A percentile compares a stretch with the other conserved stretches of the same genome.
These are phyloP conservation scores for Aspergillus cavernicola DNA, from an alignment of 495 filamentous ascomycete genomes.

Conservation along the genomic window DNA sequence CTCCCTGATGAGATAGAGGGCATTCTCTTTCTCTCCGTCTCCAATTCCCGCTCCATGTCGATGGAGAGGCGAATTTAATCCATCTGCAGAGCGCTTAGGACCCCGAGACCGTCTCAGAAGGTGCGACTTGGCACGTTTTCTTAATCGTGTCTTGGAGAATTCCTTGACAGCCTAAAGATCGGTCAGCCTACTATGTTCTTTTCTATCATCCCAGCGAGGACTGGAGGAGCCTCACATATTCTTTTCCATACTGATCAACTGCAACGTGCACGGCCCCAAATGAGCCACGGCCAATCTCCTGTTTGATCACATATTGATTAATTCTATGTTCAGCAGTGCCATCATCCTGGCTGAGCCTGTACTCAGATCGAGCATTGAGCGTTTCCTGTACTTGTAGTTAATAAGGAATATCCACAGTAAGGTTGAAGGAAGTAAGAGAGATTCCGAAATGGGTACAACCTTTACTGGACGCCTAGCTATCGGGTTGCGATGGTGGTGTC, in stretches of 20 bases:
- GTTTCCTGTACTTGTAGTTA: constrained; percentile 62
- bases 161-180: constrained; percentile 81
- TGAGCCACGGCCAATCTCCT: constrained; percentile 93
- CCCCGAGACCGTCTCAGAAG: constrained; percentile 69
- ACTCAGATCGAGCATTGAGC: constrained; percentile 82
- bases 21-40: constrained; percentile 63
- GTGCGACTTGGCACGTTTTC: constrained; percentile 91
- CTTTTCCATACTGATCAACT: constrained; percentile 81
- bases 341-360: constrained; percentile 80
- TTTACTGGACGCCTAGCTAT: constrained; percentile 71
- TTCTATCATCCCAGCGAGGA: neutral
- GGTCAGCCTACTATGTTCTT: neutral
- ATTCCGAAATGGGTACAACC: too few relatives aligned
- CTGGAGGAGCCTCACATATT: constrained; percentile 73
- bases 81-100: constrained; percentile 49
- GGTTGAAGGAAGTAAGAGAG: too few relatives aligned
- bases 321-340: constrained; percentile 74
- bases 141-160: constrained; percentile 88
- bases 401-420: too few relatives aligned
- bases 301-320: constrained; percentile 91
- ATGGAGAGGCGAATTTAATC: constrained; percentile 63
- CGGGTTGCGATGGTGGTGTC: constrained; percentile 71
- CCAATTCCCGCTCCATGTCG: constrained; percentile 43
- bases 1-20: constrained; percentile 85
- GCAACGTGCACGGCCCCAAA: constrained; percentile 94